Conservation (phyloP, 2,329 filamentous ascomycete genomes). For the Phialophora tarda region DNA sequence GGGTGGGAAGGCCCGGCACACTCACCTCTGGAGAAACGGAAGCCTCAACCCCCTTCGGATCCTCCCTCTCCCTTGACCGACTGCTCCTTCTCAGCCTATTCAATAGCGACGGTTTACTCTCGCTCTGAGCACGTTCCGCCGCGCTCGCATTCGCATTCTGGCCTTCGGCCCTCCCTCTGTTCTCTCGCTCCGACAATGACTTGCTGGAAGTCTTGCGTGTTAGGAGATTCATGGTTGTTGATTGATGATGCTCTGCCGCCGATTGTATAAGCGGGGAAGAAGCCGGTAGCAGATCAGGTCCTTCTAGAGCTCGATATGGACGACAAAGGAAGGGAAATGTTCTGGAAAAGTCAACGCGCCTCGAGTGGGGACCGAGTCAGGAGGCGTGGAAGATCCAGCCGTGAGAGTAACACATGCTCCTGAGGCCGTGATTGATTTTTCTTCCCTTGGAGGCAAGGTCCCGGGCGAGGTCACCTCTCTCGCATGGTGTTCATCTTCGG, state of each 20-base stretch:
- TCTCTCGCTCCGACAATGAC: slow-evolving; percentile 7
- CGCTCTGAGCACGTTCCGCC: slow-evolving; percentile 13
- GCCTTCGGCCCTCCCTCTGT: slow-evolving; percentile 6
- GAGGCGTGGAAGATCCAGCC: background rate
- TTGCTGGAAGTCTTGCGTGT: slow-evolving; percentile 23
- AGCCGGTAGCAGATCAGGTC: too few species aligned
- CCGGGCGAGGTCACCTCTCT: background rate
- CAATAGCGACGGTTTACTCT: slow-evolving; percentile 22
- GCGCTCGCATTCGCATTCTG: slow-evolving; percentile 1
- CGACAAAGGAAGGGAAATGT: background rate
- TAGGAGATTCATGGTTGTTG: slow-evolving; percentile 21
- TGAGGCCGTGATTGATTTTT: background rate
- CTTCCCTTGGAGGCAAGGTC: background rate
- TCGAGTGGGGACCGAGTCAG: background rate
- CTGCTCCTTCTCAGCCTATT: slow-evolving; percentile 24
- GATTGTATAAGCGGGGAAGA: background rate
- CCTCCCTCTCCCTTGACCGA: slow-evolving; percentile 16
- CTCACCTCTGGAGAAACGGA: slow-evolving; percentile 11
- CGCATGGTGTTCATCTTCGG: background rate
- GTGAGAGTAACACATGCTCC: background rate
- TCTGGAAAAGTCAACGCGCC: background rate
- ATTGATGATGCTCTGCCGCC: slow-evolving; percentile 11
- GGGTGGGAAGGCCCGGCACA: background rate
- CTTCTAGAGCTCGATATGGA: background rate
- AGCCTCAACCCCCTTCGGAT: slow-evolving; percentile 7